Evolutionary conservation across 2,329 filamentous ascomycete genomes (phyloP).

Genomic region (Ophiocordyceps camponoti-floridani): DNA sequence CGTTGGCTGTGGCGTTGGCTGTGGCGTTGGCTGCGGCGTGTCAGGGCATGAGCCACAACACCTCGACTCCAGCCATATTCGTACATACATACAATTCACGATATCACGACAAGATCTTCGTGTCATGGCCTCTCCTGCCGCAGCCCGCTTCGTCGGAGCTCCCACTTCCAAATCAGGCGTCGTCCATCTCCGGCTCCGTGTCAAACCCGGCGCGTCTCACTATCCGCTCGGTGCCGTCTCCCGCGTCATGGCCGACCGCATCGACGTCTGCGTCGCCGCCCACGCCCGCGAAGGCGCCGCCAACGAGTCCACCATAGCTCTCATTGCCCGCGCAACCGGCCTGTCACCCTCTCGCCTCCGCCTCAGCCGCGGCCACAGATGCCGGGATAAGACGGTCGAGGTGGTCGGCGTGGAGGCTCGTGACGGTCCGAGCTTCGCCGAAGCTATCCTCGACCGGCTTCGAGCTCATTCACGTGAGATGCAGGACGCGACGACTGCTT

Average conservation of each 20-base stretch:
- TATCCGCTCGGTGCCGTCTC: conserved; percentile 40
- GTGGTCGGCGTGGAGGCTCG: conserved; percentile 17
- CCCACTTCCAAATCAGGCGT: conserved; percentile 27
- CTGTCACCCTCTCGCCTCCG: conserved; percentile 46
- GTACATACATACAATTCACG: too few relatives aligned
- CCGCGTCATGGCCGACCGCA: conserved; percentile 32
- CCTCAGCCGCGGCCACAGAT: conserved; percentile 45
- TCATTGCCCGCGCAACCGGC: conserved; percentile 41
- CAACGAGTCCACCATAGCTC: conserved; percentile 45
- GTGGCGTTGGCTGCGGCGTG: too few relatives aligned
- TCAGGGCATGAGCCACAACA: too few relatives aligned
- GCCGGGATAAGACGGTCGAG: conserved; percentile 43
- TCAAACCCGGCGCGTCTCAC: conserved; percentile 48
- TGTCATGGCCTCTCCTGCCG: conserved; percentile 12
- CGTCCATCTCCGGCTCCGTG: conserved; percentile 44
- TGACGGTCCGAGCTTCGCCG: conserved; percentile 9
- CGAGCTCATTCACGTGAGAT: neutral
- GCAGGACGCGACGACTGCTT: too few relatives aligned
- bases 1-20: too few relatives aligned
- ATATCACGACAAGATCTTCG: too few relatives aligned
- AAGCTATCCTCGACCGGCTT: conserved; percentile 10
- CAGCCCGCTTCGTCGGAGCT: conserved; percentile 26
- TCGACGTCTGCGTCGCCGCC: conserved; percentile 49
- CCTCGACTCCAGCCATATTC: too few relatives aligned
- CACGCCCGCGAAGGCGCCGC: conserved; percentile 49